Percentiles rank a stretch among this genome's conserved stretches.
Conservation (phyloP, 2,329 filamentous ascomycete genomes). For the Cercospora nicotianae region DNA sequence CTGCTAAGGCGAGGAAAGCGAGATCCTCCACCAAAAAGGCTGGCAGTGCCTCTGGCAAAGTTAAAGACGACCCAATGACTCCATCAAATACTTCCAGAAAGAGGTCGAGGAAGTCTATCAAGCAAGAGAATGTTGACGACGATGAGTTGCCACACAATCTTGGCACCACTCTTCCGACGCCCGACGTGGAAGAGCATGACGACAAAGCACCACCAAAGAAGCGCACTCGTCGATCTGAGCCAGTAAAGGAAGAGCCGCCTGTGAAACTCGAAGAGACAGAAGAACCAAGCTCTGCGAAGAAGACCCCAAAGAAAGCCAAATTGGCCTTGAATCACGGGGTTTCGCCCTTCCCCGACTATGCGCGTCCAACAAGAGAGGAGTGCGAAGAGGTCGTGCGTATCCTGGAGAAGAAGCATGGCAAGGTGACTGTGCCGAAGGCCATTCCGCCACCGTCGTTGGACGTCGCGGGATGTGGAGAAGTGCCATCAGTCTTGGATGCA, state of each 20-base stretch:
- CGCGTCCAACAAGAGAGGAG: slow-evolving; percentile 64
- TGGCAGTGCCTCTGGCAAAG: slow-evolving; percentile 11
- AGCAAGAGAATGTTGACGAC: slow-evolving; percentile 42
- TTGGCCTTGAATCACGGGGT: slow-evolving; percentile 50
- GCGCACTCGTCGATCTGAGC: slow-evolving; percentile 27
- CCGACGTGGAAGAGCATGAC: slow-evolving; percentile 30
- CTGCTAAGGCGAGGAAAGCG: slow-evolving; percentile 34
- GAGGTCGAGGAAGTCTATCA: slow-evolving; percentile 39
- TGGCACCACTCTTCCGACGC: slow-evolving; percentile 42
- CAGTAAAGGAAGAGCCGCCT: slow-evolving; percentile 12
- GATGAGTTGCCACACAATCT: slow-evolving; percentile 60
- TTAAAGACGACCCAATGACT: slow-evolving; percentile 10
- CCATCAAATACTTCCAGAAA: slow-evolving; percentile 38
- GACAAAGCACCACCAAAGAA: slow-evolving; percentile 33
- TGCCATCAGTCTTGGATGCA: slow-evolving; percentile 64
- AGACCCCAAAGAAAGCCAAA: slow-evolving; percentile 43
- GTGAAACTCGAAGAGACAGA: slow-evolving; percentile 12
- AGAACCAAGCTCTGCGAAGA: slow-evolving; percentile 35
- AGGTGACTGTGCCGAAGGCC: slow-evolving; percentile 62
- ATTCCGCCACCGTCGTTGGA: slow-evolving; percentile 70
- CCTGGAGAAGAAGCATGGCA: slow-evolving; percentile 65
- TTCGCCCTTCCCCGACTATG: slow-evolving; percentile 68
- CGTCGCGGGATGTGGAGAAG: slow-evolving; percentile 69
- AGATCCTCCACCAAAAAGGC: slow-evolving; percentile 25
- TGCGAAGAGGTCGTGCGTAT: slow-evolving; percentile 69